These are phyloP conservation scores for Blastomyces silverae DNA, from an alignment of 2,329 filamentous ascomycete species.

Conservation along the genomic window DNA sequence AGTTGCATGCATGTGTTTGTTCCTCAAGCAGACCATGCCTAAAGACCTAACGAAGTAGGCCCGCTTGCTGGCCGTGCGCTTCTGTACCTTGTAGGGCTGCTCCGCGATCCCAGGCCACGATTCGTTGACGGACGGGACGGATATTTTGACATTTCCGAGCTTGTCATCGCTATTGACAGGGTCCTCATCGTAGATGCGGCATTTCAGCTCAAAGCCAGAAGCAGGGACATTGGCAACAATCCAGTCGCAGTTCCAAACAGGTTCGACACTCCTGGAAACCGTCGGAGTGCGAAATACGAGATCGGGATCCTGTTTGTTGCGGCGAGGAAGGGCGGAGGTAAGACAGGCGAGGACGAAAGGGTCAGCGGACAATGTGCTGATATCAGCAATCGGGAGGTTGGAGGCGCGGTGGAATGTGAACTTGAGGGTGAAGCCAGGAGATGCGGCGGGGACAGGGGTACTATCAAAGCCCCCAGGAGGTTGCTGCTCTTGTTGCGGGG, in stretches of 20 bases:
- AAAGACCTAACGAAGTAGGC: conserved; percentile 70
- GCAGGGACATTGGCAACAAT: conserved; percentile 78
- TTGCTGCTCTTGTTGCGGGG: conserved; percentile 21
- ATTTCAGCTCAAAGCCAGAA: conserved; percentile 75
- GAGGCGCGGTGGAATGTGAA: conserved; percentile 75
- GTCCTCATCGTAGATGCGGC: conserved; percentile 85
- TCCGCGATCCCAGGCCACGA: conserved; percentile 63
- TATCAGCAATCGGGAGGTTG: conserved; percentile 76
- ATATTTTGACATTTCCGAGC: conserved; percentile 75
- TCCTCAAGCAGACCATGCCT: conserved; percentile 55
- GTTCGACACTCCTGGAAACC: conserved; percentile 62
- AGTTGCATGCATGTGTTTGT: conserved; percentile 61
- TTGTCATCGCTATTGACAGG: conserved; percentile 77
- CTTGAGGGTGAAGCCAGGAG: conserved; percentile 74
- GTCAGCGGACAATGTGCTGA: conserved; percentile 70
- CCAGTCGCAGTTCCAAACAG: conserved; percentile 80
- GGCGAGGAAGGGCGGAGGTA: conserved; percentile 59
- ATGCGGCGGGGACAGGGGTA: conserved; percentile 67
- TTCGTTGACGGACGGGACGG: conserved; percentile 54
- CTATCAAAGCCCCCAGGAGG: conserved; percentile 73
- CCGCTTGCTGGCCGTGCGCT: conserved; percentile 72
- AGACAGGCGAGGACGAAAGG: conserved; percentile 76
- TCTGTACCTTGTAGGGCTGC: conserved; percentile 65
- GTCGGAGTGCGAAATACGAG: conserved; percentile 70
- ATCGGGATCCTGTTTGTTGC: conserved; percentile 80